phyloP scores from a whole-genome alignment of 2,329 filamentous ascomycete species.

The Bipolaris gigantea region DNA sequence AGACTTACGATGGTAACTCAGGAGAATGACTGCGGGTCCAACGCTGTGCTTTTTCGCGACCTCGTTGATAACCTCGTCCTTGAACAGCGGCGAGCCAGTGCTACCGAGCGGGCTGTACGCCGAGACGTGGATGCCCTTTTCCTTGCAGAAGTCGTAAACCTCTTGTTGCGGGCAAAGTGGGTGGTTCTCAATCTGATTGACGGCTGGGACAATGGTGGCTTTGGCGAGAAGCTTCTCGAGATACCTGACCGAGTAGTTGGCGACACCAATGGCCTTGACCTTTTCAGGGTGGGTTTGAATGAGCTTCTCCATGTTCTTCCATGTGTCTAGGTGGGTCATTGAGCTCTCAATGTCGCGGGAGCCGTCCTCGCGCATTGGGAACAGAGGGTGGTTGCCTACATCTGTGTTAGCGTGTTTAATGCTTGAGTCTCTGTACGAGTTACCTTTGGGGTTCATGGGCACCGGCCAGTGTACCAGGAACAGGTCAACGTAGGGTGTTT shows the following conservation, averaged over 20 bases:
- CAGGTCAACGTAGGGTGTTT: constrained; percentile 79
- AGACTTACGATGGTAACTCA: constrained; percentile 71
- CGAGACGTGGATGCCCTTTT: constrained; percentile 70
- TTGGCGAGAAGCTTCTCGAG: constrained; percentile 56
- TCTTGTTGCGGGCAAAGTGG: constrained; percentile 71
- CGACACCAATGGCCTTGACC: constrained; percentile 54
- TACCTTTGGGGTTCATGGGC: constrained; percentile 75
- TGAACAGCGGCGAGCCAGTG: constrained; percentile 53
- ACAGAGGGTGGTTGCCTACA: constrained; percentile 67
- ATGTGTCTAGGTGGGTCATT: constrained; percentile 74
- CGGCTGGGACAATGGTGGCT: constrained; percentile 66
- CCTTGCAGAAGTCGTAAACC: constrained; percentile 68
- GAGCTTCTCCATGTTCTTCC: constrained; percentile 73
- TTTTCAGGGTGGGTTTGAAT: constrained; percentile 49
- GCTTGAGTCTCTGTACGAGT: neutral
- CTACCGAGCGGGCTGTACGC: constrained; percentile 63
- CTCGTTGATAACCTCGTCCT: constrained; percentile 51
- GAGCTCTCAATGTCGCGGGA: constrained; percentile 69
- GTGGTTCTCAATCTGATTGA: constrained; percentile 76
- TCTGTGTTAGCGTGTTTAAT: neutral
- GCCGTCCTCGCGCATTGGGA: constrained; percentile 75
- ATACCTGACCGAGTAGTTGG: constrained; percentile 54
- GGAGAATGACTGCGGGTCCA: constrained; percentile 59
- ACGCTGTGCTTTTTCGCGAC: constrained; percentile 55
- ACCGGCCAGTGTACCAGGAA: constrained; percentile 84